phyloP scores from a whole-genome alignment of 2,329 filamentous ascomycete species.

The Coniochaeta sp. region DNA sequence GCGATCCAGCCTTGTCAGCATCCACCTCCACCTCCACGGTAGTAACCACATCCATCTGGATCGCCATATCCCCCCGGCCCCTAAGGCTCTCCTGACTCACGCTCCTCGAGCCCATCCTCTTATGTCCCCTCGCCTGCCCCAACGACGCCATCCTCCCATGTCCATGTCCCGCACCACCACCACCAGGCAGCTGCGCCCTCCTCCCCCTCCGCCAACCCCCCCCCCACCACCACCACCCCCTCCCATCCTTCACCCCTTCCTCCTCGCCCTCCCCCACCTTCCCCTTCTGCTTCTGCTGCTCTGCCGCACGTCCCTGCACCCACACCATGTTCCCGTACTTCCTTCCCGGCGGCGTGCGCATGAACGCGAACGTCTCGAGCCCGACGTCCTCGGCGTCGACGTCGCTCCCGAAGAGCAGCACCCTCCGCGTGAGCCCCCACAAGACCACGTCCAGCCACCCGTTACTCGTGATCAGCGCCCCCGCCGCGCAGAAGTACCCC shows the following conservation, averaged over 20 bases:
- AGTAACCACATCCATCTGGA: constrained; percentile 22
- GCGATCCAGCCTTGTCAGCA: not conserved
- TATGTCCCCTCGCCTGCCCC: not conserved
- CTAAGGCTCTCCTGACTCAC: constrained; percentile 11
- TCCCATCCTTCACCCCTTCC: constrained; percentile 4
- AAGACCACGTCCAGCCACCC: constrained; percentile 27
- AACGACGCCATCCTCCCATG: not conserved
- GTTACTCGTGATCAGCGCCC: constrained; percentile 41
- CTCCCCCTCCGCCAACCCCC: not conserved
- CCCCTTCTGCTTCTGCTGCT: not conserved
- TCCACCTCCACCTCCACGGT: constrained; percentile 19
- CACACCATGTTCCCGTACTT: constrained; percentile 22
- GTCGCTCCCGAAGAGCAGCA: constrained; percentile 17
- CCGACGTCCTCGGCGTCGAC: constrained; percentile 21
- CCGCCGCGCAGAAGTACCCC: constrained; percentile 42
- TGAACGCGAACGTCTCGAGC: constrained; percentile 27
- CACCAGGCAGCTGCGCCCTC: not conserved
- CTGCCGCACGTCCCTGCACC: constrained; percentile 14
- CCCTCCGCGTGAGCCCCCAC: constrained; percentile 19
- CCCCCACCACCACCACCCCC: constrained; percentile 7
- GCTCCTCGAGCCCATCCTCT: constrained; percentile 3
- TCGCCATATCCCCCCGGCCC: constrained; percentile 8
- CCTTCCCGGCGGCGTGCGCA: constrained; percentile 19
- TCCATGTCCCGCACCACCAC: not conserved
- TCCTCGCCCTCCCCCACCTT: constrained; percentile 1